Base-by-base conservation (phyloP, 1,284 basidiomycete genomes). In the Fomes fomentarius region DNA sequence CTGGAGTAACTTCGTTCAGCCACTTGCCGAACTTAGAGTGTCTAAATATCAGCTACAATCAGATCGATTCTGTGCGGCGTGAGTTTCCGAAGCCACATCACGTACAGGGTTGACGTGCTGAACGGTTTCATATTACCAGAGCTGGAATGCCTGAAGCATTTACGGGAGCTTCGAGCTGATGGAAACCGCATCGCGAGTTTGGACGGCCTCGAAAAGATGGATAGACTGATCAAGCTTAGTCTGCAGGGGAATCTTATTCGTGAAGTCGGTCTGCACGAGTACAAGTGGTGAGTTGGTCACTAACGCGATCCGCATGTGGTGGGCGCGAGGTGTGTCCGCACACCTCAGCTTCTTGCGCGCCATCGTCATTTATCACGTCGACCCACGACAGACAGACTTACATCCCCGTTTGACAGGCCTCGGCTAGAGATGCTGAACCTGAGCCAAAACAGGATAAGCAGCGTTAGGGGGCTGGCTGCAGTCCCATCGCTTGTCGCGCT, bases 11-110 rank as follows among this genome's bases (percentile, higher is more conserved):
- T 24, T 94, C 95, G 21, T 97, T 96, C 70, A 83, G 83, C 66
- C 95, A 98, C 70, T 76, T 99, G 62, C 75, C 80, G 34, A 92
- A 93, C 70, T 80, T 99, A 38, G 93, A 96, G 73, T 85, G 83
- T 64, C 81, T 99, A 61, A 94, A 99, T 74, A 86, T 99, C 61
- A 96, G 94, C 70, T 74, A 84, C 63, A 99, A 99, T 70, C 83
- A 93, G 58, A 81, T 99, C 50, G 93, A 96, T 60, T 93, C 89
- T 14, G 77, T 97, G 42, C 81, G 80, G 42, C 93, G 94, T 95
- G 71, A 73, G 93, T 85, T 47, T 39, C 26, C 48, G 22, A 34
- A 28, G 39, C n/a, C 31, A 19, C 26, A 37, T 35, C 12, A 25
- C 37, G 47, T 33, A 19, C 34, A 31, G 46, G 40, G 43, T n/a